phyloP scores from a whole-genome alignment of 2,329 filamentous ascomycete genomes.

The Fusarium sp. region DNA sequence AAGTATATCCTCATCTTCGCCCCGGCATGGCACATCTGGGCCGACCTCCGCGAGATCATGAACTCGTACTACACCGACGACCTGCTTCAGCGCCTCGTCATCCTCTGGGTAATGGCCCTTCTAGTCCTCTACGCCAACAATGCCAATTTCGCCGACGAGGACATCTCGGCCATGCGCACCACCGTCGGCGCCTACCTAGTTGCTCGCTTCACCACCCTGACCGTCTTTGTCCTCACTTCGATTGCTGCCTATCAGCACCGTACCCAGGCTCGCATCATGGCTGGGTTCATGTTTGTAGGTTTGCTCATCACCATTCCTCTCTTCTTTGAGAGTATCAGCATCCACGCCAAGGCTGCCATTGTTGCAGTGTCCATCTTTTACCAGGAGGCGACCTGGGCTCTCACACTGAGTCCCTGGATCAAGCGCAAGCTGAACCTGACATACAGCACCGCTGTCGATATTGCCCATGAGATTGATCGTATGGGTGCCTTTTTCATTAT shows the following conservation, averaged over 20 bases:
- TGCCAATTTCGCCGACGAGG: slow-evolving; percentile 56
- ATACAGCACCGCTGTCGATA: slow-evolving; percentile 62
- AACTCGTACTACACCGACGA: slow-evolving; percentile 66
- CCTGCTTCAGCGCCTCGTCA: slow-evolving; percentile 58
- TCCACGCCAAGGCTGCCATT: slow-evolving; percentile 56
- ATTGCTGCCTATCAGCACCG: slow-evolving; percentile 62
- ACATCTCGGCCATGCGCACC: slow-evolving; percentile 58
- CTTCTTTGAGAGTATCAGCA: slow-evolving; percentile 55
- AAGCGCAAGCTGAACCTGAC: slow-evolving; percentile 56
- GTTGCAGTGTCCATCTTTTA: slow-evolving; percentile 56
- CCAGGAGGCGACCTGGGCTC: slow-evolving; percentile 58
- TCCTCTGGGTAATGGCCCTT: slow-evolving; percentile 64
- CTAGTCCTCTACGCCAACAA: slow-evolving; percentile 63
- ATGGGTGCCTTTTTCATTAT: slow-evolving; percentile 65
- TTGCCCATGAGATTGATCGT: slow-evolving; percentile 62
- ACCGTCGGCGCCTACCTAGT: slow-evolving; percentile 60
- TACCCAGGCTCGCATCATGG: slow-evolving; percentile 58
- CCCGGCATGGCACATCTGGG: slow-evolving; percentile 64
- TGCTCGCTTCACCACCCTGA: slow-evolving; percentile 56
- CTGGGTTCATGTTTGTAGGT: slow-evolving; percentile 54
- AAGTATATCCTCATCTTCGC: slow-evolving; percentile 63
- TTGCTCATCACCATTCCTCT: slow-evolving; percentile 58
- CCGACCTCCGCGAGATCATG: slow-evolving; percentile 62
- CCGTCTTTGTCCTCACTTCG: slow-evolving; percentile 56
- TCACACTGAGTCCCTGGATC: slow-evolving; percentile 58